Base-by-base conservation (phyloP, 768 basidiomycete genomes). In the Mrakia hoshinonis region DNA sequence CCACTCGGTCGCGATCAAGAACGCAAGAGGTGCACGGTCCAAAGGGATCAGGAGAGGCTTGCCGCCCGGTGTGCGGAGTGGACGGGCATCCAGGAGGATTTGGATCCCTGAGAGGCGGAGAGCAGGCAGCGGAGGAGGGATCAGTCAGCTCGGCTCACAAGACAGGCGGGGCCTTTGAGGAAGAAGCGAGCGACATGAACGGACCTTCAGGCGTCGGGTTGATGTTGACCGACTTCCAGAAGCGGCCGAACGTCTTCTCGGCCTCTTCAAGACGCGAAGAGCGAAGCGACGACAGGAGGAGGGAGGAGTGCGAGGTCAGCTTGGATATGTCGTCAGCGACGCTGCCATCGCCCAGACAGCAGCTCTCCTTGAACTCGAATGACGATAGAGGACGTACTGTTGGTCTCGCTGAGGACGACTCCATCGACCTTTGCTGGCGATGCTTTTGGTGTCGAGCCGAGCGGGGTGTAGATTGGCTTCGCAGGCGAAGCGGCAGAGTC, bases 1-100 rank as follows among this genome's bases (percentile, higher is more conserved):
- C 96, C 96, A 99, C 81, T 99, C 96, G 69, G 89, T 85, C 24
- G 93, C 96, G 75, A 98, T 87, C 69, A 96, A 83, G 1, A 90
- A 83, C 1, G 94, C 92, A 26, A 90, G 83, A 36, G 94, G 81
- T 51, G 83, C 78, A 77, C 90, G 91, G 73, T 85, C 82, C 61
- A 81, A 79, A 0, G 93, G 93, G 18, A 98, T 75, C 46, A 87
- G 77, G 38, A 99, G 80, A 3, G 83, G 83, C 55, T 87, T 86
- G n/a, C 94, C 94, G 0, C 82, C 84, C 0, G 94, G 92, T 15
- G 95, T 98, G 79, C 91, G 95, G 70, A 99, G 83, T 0, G 89
- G 82, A 46, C 91, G 86, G 75, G 85, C 85, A 81, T 96, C 94
- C 64, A 97, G 83, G 5, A 87, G 90, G 38, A 96, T 83, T 4